Conservation (phyloP, 2,329 filamentous ascomycete species). For the Epichloe sylvatica region DNA sequence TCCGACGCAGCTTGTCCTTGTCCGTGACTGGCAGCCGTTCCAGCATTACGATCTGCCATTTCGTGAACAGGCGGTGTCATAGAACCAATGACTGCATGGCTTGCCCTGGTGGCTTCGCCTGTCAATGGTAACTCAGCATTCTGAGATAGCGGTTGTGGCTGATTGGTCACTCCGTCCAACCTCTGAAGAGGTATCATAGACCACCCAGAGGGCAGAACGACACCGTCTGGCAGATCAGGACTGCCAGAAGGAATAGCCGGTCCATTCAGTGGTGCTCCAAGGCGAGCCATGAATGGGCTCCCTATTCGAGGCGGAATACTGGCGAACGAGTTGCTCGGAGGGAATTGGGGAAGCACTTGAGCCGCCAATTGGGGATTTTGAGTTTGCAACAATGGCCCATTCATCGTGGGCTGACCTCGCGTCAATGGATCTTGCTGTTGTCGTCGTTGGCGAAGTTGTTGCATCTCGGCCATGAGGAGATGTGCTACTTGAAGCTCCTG, state of each 20-base stretch:
- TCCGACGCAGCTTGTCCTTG: neutral
- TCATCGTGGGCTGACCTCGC: conserved; percentile 8
- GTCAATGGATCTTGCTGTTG: conserved; percentile 20
- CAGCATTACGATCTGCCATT: neutral
- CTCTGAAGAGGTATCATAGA: conserved; percentile 48
- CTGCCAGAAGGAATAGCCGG: conserved; percentile 45
- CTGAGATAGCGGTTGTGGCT: conserved; percentile 9
- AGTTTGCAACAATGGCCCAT: conserved; percentile 5
- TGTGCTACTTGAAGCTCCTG: conserved; percentile 57
- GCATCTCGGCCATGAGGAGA: conserved; percentile 51
- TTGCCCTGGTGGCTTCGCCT: conserved; percentile 7
- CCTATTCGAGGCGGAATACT: conserved; percentile 22
- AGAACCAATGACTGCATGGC: conserved; percentile 2
- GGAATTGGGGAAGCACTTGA: conserved; percentile 10
- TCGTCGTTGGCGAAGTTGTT: conserved; percentile 44
- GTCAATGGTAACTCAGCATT: conserved; percentile 7
- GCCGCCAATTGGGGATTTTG: conserved; percentile 9
- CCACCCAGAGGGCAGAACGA: conserved; percentile 53
- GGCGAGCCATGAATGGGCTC: conserved; percentile 31
- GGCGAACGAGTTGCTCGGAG: conserved; percentile 11
- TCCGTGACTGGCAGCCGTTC: neutral
- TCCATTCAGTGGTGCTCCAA: conserved; percentile 31
- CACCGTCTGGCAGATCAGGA: conserved; percentile 46
- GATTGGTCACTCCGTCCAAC: conserved; percentile 24
- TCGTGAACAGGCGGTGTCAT: neutral